Evolutionary conservation across 371 early-diverging fungal genomes (phyloP).

Genomic region (Rhizopus stolonifer): DNA sequence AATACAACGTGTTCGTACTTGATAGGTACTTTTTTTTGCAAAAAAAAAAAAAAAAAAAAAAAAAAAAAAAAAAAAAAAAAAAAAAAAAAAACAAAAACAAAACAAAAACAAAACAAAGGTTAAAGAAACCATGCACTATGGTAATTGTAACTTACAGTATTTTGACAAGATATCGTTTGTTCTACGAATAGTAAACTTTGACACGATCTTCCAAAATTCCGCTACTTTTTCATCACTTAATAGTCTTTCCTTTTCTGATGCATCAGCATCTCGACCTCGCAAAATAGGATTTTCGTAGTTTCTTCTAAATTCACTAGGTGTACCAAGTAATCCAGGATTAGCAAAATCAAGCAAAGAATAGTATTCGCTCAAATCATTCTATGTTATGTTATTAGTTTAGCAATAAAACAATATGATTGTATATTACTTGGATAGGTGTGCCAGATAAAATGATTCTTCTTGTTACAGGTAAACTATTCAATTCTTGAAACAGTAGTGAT

Average conservation of each 20-base stretch:
- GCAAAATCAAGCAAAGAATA: slow-evolving; percentile 93
- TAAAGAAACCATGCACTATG: not conserved
- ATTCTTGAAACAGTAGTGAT: slow-evolving; percentile 83
- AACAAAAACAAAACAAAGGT: slow-evolving; percentile 33
- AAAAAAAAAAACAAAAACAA: not conserved
- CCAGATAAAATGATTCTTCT: slow-evolving; percentile 94
- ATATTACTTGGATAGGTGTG: slow-evolving; percentile 95
- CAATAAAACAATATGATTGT: too few species aligned
- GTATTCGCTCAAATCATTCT: slow-evolving; percentile 95
- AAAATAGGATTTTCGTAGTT: slow-evolving; percentile 92
- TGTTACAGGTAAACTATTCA: slow-evolving; percentile 82
- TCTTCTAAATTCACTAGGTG: slow-evolving; percentile 85
- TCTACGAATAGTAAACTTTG: slow-evolving; percentile 92
- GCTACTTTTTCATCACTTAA: slow-evolving; percentile 82
- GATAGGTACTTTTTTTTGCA: slow-evolving; percentile 62
- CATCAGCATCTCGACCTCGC: slow-evolving; percentile 91
- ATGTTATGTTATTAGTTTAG: slow-evolving; percentile 3
- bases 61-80: slow-evolving; percentile 31
- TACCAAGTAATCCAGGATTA: slow-evolving; percentile 94
- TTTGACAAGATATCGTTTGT: slow-evolving; percentile 94
- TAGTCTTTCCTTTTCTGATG: slow-evolving; percentile 79
- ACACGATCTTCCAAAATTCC: slow-evolving; percentile 84
- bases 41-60: slow-evolving; percentile 18
- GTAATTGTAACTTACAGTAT: slow-evolving; percentile 70
- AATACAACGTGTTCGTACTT: slow-evolving; percentile 98